Conservation (phyloP, 257 asterid genomes). For the Nicotiana sylvestris region DNA sequence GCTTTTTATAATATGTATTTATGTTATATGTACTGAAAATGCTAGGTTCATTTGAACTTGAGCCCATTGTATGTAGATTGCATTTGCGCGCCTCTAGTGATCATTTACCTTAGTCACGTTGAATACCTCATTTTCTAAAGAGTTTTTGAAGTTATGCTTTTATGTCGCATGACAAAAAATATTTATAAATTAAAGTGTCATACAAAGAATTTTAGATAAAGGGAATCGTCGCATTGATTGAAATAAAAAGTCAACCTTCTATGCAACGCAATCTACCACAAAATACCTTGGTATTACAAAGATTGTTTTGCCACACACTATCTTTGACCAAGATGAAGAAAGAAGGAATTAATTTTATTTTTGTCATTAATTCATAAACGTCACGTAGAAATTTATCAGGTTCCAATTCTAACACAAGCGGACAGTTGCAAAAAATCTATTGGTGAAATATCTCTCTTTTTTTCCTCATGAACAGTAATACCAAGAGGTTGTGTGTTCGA, state of each 20-base stretch:
- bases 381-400: background rate
- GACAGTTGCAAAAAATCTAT: background rate
- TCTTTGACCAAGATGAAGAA: background rate
- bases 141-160: background rate
- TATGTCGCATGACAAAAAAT: background rate
- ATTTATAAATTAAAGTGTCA: background rate
- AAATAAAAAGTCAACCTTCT: too few relatives aligned
- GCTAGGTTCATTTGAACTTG: background rate
- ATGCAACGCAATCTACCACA: background rate
- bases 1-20: too few relatives aligned
- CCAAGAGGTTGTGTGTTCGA: background rate
- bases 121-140: background rate
- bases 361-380: background rate
- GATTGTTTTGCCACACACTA: background rate
- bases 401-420: background rate
- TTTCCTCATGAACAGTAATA: background rate
- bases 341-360: background rate
- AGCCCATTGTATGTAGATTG: background rate
- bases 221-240: background rate
- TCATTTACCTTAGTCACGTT: background rate
- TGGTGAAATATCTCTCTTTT: background rate
- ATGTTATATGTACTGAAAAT: too few relatives aligned
- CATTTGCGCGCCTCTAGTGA: background rate
- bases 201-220: background rate
- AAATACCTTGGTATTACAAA: too few relatives aligned